Conservation (phyloP, 257 asterid genomes). For the Verbascum thapsus region DNA sequence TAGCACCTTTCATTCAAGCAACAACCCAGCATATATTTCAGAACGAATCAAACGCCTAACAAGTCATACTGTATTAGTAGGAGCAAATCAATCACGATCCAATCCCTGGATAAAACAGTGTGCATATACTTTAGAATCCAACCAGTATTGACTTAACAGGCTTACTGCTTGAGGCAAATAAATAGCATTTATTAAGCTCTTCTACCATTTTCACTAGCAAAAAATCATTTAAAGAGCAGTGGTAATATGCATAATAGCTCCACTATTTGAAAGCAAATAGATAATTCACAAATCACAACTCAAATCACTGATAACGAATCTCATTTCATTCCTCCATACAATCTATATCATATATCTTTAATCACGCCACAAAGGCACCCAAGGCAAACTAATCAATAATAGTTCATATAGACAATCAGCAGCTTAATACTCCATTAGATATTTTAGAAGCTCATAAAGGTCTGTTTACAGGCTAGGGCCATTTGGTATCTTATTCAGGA, state of each 20-base stretch:
- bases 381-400: not conserved
- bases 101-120: too few species aligned
- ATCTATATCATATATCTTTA: not conserved
- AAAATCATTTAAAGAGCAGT: not conserved
- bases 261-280: not conserved
- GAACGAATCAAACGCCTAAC: not conserved
- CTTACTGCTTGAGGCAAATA: not conserved
- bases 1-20: not conserved
- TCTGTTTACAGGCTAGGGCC: too few species aligned
- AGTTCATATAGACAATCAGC: too few species aligned
- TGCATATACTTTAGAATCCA: too few species aligned
- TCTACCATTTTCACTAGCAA: not conserved
- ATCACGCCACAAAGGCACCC: not conserved
- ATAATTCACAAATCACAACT: constrained; percentile 6
- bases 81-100: not conserved
- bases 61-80: constrained; percentile 2
- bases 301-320: not conserved
- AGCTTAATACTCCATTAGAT: too few species aligned
- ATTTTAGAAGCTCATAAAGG: too few species aligned
- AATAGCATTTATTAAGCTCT: not conserved
- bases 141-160: not conserved
- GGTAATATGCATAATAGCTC: not conserved
- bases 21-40: too few species aligned
- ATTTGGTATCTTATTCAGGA: too few species aligned
- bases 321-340: not conserved